Percentiles rank a stretch among this genome's conserved stretches.
These are phyloP conservation scores for Turnera subulata DNA, from an alignment of 345 rosid genomes.

Conservation along the genomic window DNA sequence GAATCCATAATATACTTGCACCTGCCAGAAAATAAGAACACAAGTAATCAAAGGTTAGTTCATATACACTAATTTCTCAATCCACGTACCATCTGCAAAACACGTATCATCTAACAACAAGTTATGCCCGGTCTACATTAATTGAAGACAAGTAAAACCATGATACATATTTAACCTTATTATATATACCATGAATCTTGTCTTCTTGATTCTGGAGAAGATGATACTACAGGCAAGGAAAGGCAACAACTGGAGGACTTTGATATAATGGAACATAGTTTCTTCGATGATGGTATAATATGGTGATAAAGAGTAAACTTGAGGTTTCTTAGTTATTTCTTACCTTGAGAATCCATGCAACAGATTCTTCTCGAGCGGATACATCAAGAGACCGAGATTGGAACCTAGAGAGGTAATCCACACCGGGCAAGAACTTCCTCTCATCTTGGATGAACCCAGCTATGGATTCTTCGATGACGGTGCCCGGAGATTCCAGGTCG, in stretches of 20 bases:
- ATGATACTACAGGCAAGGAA: too few species aligned
- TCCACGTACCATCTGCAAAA: too few species aligned
- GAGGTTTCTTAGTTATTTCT: not conserved
- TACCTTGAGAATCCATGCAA: slow-evolving; percentile 98
- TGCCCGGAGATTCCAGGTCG: slow-evolving; percentile 49
- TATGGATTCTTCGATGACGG: slow-evolving; percentile 58
- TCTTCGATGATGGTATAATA: not conserved
- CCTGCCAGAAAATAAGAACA: slow-evolving; percentile 41
- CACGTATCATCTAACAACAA: too few species aligned
- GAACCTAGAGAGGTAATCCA: slow-evolving; percentile 70
- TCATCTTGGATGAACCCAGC: slow-evolving; percentile 68
- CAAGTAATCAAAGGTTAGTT: too few species aligned
- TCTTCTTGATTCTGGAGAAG: too few species aligned
- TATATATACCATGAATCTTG: too few species aligned
- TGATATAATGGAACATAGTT: too few species aligned
- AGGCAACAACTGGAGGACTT: too few species aligned
- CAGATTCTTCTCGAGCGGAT: slow-evolving; percentile 77
- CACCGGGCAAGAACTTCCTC: slow-evolving; percentile 78
- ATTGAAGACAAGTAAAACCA: too few species aligned
- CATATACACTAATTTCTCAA: too few species aligned
- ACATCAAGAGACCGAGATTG: slow-evolving; percentile 72
- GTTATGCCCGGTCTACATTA: too few species aligned
- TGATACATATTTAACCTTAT: too few species aligned
- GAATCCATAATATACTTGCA: slow-evolving; percentile 61
- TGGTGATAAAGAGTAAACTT: not conserved